A percentile compares a stretch with the other conserved stretches of the same genome.
Conservation (phyloP, 73 alveolate species). For the Blepharisma japonicum region DNA sequence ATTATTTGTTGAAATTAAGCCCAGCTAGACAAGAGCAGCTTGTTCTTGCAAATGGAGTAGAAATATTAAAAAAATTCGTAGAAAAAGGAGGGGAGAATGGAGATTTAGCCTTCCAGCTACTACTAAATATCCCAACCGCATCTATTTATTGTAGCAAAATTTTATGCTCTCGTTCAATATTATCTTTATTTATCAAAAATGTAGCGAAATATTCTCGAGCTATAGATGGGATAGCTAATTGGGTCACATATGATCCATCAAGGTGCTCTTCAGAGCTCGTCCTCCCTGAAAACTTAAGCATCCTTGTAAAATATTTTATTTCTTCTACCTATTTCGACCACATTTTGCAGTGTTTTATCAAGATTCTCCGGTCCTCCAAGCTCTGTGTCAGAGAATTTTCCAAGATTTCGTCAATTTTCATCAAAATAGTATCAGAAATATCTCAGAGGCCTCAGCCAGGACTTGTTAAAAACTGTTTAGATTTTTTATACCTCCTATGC, state of each 20-base stretch:
- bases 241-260: background rate
- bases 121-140: background rate
- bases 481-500: background rate
- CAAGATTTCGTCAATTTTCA: background rate
- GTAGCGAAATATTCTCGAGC: background rate
- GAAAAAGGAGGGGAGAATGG: background rate
- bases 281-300: background rate
- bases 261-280: slow-evolving; percentile 1
- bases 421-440: background rate
- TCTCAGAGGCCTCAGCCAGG: slow-evolving; percentile 7
- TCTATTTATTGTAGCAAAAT: slow-evolving; percentile 11
- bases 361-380: background rate
- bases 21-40: slow-evolving; percentile 21
- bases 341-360: slow-evolving; percentile 13
- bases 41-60: slow-evolving; percentile 4
- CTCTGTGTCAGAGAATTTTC: background rate
- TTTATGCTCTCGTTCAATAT: background rate
- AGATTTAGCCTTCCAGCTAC: background rate
- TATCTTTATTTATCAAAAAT: background rate
- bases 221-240: slow-evolving; percentile 1
- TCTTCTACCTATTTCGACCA: slow-evolving; percentile 12
- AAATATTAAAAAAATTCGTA: background rate
- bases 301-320: background rate
- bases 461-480: slow-evolving; percentile 11
- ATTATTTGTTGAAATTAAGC: background rate